Base-by-base conservation (phyloP, 2,329 filamentous ascomycete genomes). In the Daldinia sp. region DNA sequence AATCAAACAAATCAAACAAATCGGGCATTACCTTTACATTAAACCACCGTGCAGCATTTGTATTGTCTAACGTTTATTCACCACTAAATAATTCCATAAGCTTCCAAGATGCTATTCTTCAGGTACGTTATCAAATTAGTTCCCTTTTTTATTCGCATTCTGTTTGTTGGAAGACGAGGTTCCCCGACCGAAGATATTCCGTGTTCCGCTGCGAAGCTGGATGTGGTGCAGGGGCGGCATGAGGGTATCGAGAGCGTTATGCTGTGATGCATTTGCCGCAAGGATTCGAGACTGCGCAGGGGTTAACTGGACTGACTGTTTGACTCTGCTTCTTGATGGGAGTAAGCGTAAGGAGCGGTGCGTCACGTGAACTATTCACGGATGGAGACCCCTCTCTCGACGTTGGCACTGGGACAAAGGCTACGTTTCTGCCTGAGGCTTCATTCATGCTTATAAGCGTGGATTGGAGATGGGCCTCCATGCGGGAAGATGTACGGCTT, bases 61-160 rank as follows among this genome's bases (percentile, higher is more conserved):
- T 32, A 49, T 61, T 53, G 32, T 43, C 23, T 53, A 23, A 43
- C 15, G 3, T 29, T 21, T 19, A n/a, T 43, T 3, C 43, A 48
- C 21, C 23, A 9, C 15, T n/a, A 35, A 27, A 30, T 32, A 30
- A 50, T 17, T 11, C 23, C 30, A 35, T 13, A 23, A 11, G 37
- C 7, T 19, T 7, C 9, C 58, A 63, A 56, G 13, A 72, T 72
- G 70, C 54, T 72, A 17, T 72, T 72, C 57, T 72, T 72, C 58
- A 72, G 70, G 69, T 72, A 70, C 8, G 70, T 63, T 21, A 9
- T 34, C 15, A 19, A 17, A 1, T 23, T 11, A 6, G 1, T 1
- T 30, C 13, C 15, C 15, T 9, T 48, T 17, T 32, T 39, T 34
- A 19, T n/a, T 10, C 13, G 13, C 6, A 13, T 39, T 19, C 11